A percentile compares a stretch with the other conserved stretches of the same genome.
These are phyloP conservation scores for Neurospora africana DNA, from an alignment of 495 filamentous ascomycete genomes.

Conservation along the genomic window DNA sequence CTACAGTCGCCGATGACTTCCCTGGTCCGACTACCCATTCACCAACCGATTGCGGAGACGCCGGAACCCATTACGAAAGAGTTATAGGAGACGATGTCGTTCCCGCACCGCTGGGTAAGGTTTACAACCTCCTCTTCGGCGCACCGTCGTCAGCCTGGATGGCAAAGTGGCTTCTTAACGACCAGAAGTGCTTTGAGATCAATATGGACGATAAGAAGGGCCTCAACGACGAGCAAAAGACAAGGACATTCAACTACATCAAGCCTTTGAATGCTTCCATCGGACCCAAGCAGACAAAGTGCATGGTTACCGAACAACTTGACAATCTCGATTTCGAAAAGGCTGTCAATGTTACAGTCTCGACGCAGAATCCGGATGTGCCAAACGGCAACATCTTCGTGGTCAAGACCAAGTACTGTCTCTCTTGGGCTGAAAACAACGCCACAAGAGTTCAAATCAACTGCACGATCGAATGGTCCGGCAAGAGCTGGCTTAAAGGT, in stretches of 20 bases:
- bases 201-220: slow-evolving; percentile 76
- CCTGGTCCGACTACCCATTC: slow-evolving; percentile 77
- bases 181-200: slow-evolving; percentile 82
- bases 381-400: slow-evolving; percentile 86
- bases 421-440: slow-evolving; percentile 82
- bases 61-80: slow-evolving; percentile 69
- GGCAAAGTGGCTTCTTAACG: slow-evolving; percentile 70
- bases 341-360: slow-evolving; percentile 63
- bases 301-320: slow-evolving; percentile 73
- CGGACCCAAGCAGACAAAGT: slow-evolving; percentile 92
- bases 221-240: slow-evolving; percentile 59
- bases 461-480: slow-evolving; percentile 88
- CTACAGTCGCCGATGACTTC: slow-evolving; percentile 54
- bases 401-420: slow-evolving; percentile 86
- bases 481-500: slow-evolving; percentile 99
- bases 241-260: slow-evolving; percentile 75
- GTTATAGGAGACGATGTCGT: slow-evolving; percentile 76
- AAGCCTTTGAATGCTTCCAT: slow-evolving; percentile 77
- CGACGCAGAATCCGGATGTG: slow-evolving; percentile 89
- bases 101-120: slow-evolving; percentile 79
- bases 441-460: slow-evolving; percentile 73
- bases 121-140: slow-evolving; percentile 82
- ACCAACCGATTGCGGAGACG: slow-evolving; percentile 75
- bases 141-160: slow-evolving; percentile 68
- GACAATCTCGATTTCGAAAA: slow-evolving; percentile 82